Conservation (phyloP, 2,329 filamentous ascomycete species). For the Cytospora schulzeri region DNA sequence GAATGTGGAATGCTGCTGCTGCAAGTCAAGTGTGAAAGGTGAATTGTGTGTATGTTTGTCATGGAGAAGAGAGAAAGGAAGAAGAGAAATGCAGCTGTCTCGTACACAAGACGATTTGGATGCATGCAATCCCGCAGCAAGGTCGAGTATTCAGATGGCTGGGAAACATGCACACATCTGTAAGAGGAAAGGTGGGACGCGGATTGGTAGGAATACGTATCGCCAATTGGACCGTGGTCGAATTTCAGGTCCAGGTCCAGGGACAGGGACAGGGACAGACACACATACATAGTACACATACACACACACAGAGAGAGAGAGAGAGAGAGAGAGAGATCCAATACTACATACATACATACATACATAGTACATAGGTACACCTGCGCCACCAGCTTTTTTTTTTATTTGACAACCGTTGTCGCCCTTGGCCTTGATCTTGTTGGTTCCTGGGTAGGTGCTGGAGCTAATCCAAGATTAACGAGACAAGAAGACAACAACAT, state of each 20-base stretch:
- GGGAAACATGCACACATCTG: conserved; percentile 23
- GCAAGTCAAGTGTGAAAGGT: conserved; percentile 10
- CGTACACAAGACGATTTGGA: conserved; percentile 19
- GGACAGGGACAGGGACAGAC: not conserved
- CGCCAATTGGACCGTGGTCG: conserved; percentile 11
- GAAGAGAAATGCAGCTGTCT: conserved; percentile 24
- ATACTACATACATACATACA: not conserved
- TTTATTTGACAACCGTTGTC: not conserved
- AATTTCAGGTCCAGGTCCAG: not conserved
- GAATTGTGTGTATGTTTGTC: conserved; percentile 14
- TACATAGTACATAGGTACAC: too few relatives aligned
- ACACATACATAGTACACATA: not conserved
- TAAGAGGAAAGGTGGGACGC: conserved; percentile 4
- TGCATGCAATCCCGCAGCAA: conserved; percentile 12
- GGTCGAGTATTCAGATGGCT: conserved; percentile 32
- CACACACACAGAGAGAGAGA: too few relatives aligned
- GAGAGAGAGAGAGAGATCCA: too few relatives aligned
- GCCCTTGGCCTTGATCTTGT: not conserved
- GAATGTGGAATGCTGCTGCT: conserved; percentile 23
- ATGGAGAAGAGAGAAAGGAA: conserved; percentile 4
- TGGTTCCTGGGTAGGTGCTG: not conserved
- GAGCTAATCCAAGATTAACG: too few relatives aligned
- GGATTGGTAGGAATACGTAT: conserved; percentile 7
- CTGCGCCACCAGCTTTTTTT: conserved; percentile 20
- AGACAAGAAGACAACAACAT: too few relatives aligned